Percentiles rank a stretch among this genome's conserved stretches.
Evolutionary conservation across 148 eudicot genomes (phyloP).

Genomic region (Persicaria maculosa): DNA sequence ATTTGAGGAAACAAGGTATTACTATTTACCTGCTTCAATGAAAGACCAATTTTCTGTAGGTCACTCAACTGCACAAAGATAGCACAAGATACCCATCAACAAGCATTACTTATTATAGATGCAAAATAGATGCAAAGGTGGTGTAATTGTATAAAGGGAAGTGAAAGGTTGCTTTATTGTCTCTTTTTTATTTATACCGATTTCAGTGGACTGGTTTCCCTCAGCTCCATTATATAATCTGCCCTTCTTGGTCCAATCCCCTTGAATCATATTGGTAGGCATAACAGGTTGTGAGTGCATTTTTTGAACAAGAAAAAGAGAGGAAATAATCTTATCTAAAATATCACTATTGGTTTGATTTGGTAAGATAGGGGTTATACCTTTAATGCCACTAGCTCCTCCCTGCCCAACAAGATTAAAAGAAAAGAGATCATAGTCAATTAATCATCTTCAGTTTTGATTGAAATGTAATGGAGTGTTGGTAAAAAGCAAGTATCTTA

Average conservation of each 20-base stretch:
- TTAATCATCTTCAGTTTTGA: slow-evolving; percentile 13
- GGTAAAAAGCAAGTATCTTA: slow-evolving; percentile 10
- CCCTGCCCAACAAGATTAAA: slow-evolving; percentile 30
- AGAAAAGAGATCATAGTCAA: background rate
- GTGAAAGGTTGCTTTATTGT: background rate
- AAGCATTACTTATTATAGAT: background rate
- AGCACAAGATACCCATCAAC: background rate
- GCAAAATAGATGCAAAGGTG: background rate
- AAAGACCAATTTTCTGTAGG: slow-evolving; percentile 82
- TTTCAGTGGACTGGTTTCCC: slow-evolving; percentile 67
- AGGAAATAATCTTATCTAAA: background rate
- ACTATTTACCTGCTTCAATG: slow-evolving; percentile 60
- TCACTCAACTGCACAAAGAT: slow-evolving; percentile 52
- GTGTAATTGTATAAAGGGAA: background rate
- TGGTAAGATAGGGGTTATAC: slow-evolving; percentile 23
- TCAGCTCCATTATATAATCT: slow-evolving; percentile 67
- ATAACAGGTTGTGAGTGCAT: background rate
- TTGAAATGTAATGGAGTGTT: background rate
- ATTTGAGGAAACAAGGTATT: background rate
- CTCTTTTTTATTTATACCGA: slow-evolving; percentile 43
- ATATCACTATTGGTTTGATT: background rate
- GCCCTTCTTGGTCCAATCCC: slow-evolving; percentile 85
- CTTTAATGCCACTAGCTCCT: slow-evolving; percentile 73
- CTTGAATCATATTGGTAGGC: slow-evolving; percentile 28
- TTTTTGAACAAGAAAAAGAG: background rate